Conservation (phyloP, 306 rosid species). For the Comarum palustre region DNA sequence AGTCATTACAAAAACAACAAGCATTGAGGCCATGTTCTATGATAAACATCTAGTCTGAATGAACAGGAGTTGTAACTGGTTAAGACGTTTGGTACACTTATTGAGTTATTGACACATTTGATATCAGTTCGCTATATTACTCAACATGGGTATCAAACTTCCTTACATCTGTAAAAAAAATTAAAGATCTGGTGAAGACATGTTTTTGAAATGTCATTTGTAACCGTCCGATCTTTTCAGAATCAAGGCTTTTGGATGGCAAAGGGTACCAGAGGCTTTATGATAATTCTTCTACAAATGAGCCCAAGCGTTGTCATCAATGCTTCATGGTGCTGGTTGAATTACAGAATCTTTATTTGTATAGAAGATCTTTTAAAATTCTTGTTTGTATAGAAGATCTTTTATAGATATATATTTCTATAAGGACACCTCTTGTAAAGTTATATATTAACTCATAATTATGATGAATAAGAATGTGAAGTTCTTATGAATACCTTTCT, state of each 20-base stretch:
- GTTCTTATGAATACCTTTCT: too few relatives aligned
- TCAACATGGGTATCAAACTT: not conserved
- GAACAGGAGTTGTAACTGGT: not conserved
- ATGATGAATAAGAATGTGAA: too few relatives aligned
- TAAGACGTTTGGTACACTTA: not conserved
- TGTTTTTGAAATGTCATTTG: slow-evolving; percentile 18
- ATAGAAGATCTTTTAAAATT: too few relatives aligned
- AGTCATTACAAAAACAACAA: not conserved
- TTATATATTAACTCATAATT: too few relatives aligned
- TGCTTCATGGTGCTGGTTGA: slow-evolving; percentile 47
- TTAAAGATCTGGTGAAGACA: slow-evolving; percentile 5
- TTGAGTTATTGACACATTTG: not conserved
- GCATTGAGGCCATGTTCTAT: not conserved
- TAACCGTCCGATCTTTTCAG: slow-evolving; percentile 53
- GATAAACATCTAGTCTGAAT: too few relatives aligned
- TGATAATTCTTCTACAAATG: slow-evolving; percentile 51
- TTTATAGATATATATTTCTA: too few relatives aligned
- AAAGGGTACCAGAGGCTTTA: slow-evolving; percentile 42
- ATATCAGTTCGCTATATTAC: not conserved
- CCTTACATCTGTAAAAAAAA: not conserved
- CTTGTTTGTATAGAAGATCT: too few relatives aligned
- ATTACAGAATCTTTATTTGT: too few relatives aligned
- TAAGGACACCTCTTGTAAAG: too few relatives aligned
- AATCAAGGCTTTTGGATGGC: slow-evolving; percentile 64
- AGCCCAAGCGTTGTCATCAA: slow-evolving; percentile 68